Evolutionary conservation across 371 early-diverging fungal genomes (phyloP).

Genomic region (Blakeslea trispora): DNA sequence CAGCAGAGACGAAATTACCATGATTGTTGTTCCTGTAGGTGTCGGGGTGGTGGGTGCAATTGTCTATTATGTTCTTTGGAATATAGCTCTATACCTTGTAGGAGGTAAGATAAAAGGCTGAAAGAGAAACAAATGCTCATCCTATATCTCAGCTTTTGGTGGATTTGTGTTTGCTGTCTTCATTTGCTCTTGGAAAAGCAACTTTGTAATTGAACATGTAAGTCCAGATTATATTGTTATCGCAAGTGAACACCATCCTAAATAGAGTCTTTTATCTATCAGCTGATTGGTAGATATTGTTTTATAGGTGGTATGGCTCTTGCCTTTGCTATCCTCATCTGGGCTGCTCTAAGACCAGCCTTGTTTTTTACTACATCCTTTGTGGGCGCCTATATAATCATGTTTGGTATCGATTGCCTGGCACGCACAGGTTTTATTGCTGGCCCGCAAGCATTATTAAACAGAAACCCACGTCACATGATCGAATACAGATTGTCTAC

Average conservation of each 20-base stretch:
- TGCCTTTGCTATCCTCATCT: constrained; percentile 4
- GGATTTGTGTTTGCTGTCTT: constrained; percentile 25
- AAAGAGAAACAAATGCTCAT: neutral
- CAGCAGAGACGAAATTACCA: constrained; percentile 18
- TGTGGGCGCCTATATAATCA: constrained; percentile 34
- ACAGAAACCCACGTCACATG: constrained; percentile 11
- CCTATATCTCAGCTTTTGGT: constrained; percentile 15
- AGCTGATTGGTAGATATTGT: constrained; percentile 21
- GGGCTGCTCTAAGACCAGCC: constrained; percentile 11
- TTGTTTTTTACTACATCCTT: constrained; percentile 33
- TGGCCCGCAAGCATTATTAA: constrained; percentile 17
- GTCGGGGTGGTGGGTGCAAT: constrained; percentile 23
- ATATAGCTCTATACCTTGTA: constrained; percentile 21
- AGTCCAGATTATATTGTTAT: neutral
- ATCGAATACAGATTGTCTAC: constrained; percentile 12
- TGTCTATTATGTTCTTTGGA: constrained; percentile 24
- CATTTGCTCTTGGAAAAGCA: constrained; percentile 21
- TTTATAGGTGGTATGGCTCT: constrained; percentile 27
- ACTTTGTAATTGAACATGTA: constrained; percentile 24
- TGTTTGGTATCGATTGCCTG: constrained; percentile 38
- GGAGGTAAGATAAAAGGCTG: constrained; percentile 17
- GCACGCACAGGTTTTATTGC: constrained; percentile 23
- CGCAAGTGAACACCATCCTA: neutral
- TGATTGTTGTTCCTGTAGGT: constrained; percentile 26
- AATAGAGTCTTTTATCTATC: neutral